Evolutionary conservation across 352 stramenopile species (phyloP).

Genomic region (Elongisporangium undulatum): DNA sequence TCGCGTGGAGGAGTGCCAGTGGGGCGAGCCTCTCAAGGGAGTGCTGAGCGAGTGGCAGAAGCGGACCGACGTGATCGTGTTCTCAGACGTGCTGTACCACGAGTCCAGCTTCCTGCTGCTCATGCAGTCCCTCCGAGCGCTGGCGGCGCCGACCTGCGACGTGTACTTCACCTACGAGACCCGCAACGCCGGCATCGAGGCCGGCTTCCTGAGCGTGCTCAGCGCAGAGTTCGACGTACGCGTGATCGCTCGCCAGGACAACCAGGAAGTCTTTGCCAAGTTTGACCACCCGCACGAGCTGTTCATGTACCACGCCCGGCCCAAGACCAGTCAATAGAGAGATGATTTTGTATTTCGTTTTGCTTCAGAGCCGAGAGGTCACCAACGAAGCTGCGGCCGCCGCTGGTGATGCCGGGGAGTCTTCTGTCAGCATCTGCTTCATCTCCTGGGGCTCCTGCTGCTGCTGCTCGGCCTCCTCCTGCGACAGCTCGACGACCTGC

Average conservation of each 20-base stretch:
- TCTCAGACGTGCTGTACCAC: slow-evolving; percentile 54
- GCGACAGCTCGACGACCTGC: slow-evolving; percentile 1
- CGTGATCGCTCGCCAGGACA: slow-evolving; percentile 12
- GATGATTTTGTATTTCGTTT: too few species aligned
- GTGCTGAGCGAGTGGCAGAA: slow-evolving; percentile 21
- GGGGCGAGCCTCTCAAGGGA: slow-evolving; percentile 23
- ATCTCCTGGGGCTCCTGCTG: neutral
- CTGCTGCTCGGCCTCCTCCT: slow-evolving; percentile 1
- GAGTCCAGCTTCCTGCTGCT: slow-evolving; percentile 27
- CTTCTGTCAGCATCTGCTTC: neutral
- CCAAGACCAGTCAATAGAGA: slow-evolving; percentile 9
- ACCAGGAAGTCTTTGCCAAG: slow-evolving; percentile 16
- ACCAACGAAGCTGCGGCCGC: neutral
- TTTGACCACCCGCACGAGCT: slow-evolving; percentile 41
- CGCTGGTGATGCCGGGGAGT: neutral
- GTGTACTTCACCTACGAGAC: slow-evolving; percentile 47
- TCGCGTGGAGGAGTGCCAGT: slow-evolving; percentile 33
- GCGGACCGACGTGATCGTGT: slow-evolving; percentile 30
- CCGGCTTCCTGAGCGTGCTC: slow-evolving; percentile 29
- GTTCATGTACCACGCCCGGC: slow-evolving; percentile 32
- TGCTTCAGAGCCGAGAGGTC: neutral
- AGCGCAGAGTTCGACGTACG: slow-evolving; percentile 19
- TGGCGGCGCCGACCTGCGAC: slow-evolving; percentile 19
- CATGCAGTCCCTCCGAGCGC: slow-evolving; percentile 22
- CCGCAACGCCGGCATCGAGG: slow-evolving; percentile 31